Evolutionary conservation across 495 filamentous ascomycete species (phyloP).

Genomic region (Aspergillus funiculosus): DNA sequence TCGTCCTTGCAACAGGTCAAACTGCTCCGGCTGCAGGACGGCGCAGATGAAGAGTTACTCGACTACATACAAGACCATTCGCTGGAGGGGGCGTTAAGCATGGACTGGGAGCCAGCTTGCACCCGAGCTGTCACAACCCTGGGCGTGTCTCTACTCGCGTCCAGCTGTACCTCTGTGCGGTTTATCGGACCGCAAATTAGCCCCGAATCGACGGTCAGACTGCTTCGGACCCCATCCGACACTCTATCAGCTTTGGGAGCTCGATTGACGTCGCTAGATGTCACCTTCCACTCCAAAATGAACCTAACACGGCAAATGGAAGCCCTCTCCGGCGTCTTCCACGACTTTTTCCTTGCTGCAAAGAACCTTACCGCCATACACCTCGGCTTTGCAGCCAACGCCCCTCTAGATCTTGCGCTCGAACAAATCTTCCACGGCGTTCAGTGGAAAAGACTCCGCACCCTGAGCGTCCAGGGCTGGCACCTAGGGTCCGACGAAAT

Average conservation of each 20-base stretch:
- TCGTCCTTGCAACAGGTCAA: constrained; percentile 59
- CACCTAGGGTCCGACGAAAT: constrained; percentile 54
- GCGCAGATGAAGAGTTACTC: constrained; percentile 49
- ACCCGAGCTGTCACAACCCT: constrained; percentile 56
- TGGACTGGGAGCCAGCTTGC: constrained; percentile 61
- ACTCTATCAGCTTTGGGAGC: constrained; percentile 48
- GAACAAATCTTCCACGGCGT: constrained; percentile 59
- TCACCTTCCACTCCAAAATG: constrained; percentile 52
- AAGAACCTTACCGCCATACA: constrained; percentile 59
- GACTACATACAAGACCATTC: constrained; percentile 29
- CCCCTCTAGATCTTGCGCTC: constrained; percentile 51
- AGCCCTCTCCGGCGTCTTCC: constrained; percentile 50
- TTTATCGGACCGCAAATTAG: constrained; percentile 63
- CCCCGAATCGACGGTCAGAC: constrained; percentile 49
- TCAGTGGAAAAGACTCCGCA: constrained; percentile 54
- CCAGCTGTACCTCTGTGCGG: constrained; percentile 49
- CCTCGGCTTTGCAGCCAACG: constrained; percentile 55
- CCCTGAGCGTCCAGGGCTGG: constrained; percentile 64
- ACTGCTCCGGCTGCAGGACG: constrained; percentile 57
- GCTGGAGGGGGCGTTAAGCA: constrained; percentile 28
- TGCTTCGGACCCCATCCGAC: constrained; percentile 41
- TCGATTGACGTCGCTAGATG: constrained; percentile 52
- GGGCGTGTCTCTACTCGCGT: constrained; percentile 49
- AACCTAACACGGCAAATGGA: constrained; percentile 52
- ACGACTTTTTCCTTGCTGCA: constrained; percentile 52